Conservation (phyloP, 2,329 filamentous ascomycete species). For the Ascochyta lentis region DNA sequence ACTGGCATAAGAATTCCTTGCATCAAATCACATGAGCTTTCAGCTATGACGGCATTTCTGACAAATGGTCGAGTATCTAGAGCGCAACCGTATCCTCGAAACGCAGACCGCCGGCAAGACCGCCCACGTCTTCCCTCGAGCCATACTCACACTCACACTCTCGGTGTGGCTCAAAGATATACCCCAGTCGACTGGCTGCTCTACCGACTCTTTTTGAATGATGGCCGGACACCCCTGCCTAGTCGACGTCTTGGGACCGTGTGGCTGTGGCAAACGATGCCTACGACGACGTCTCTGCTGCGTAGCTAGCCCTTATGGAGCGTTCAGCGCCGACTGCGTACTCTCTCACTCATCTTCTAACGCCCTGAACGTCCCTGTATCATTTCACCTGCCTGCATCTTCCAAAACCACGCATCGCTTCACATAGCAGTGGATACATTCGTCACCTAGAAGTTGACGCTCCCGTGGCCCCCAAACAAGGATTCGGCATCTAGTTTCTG, state of each 20-base stretch:
- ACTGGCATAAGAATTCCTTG: background rate
- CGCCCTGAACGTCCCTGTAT: conserved; percentile 4
- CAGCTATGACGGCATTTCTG: conserved; percentile 11
- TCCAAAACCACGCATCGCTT: too few relatives aligned
- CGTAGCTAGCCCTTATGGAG: conserved; percentile 9
- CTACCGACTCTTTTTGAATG: background rate
- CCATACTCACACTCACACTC: background rate
- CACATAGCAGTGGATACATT: background rate
- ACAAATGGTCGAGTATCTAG: conserved; percentile 2
- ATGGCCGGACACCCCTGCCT: conserved; percentile 1
- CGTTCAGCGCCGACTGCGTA: conserved; percentile 5
- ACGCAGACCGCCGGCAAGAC: conserved; percentile 4
- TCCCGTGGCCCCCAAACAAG: background rate
- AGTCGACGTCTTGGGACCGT: background rate
- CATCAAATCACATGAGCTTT: background rate
- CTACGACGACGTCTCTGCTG: background rate
- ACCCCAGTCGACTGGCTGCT: background rate
- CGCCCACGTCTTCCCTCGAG: background rate
- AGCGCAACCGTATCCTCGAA: conserved; percentile 1
- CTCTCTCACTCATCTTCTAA: background rate
- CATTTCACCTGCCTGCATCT: background rate
- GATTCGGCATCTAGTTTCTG: background rate
- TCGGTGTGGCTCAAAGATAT: background rate
- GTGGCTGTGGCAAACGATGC: conserved; percentile 10
- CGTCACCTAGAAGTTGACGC: background rate